Evolutionary conservation across 2,329 filamentous ascomycete genomes (phyloP).

Genomic region (Metarhizium guizhouense): DNA sequence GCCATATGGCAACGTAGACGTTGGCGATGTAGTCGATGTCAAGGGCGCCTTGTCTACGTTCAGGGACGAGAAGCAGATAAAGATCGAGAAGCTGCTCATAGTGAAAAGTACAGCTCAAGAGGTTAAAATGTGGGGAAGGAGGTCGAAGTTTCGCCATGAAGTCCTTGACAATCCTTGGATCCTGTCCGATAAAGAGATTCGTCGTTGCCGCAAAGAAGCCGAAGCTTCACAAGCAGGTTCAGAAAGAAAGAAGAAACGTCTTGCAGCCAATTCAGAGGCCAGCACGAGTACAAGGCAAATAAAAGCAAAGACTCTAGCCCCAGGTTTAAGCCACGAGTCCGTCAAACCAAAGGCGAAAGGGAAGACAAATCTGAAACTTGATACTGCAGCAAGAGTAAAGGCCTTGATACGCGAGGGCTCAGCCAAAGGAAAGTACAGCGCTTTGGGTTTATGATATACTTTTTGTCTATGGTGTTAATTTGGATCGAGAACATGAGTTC

Average conservation of each 20-base stretch:
- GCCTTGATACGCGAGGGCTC: slow-evolving; percentile 19
- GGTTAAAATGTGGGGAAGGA: slow-evolving; percentile 50
- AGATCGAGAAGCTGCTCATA: slow-evolving; percentile 38
- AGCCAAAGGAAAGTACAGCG: slow-evolving; percentile 22
- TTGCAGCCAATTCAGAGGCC: slow-evolving; percentile 10
- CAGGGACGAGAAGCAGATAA: slow-evolving; percentile 41
- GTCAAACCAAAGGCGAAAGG: not conserved
- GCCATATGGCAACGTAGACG: slow-evolving; percentile 28
- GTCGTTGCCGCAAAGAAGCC: slow-evolving; percentile 39
- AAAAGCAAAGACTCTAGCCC: not conserved
- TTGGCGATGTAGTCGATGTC: slow-evolving; percentile 48
- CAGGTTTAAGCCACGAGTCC: slow-evolving; percentile 3
- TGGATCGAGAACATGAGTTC: not conserved
- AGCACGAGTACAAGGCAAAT: not conserved
- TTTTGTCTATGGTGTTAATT: not conserved
- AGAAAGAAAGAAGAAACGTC: slow-evolving; percentile 17
- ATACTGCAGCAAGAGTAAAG: slow-evolving; percentile 12
- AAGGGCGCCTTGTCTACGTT: slow-evolving; percentile 43
- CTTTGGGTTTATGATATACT: slow-evolving; percentile 22
- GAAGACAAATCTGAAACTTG: not conserved
- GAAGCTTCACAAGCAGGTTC: slow-evolving; percentile 23
- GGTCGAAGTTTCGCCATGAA: slow-evolving; percentile 37
- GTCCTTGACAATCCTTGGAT: slow-evolving; percentile 46
- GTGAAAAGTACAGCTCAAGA: slow-evolving; percentile 47
- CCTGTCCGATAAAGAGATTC: slow-evolving; percentile 39